Conservation (phyloP, 345 rosid species). For the Sisymbrium altissimum region DNA sequence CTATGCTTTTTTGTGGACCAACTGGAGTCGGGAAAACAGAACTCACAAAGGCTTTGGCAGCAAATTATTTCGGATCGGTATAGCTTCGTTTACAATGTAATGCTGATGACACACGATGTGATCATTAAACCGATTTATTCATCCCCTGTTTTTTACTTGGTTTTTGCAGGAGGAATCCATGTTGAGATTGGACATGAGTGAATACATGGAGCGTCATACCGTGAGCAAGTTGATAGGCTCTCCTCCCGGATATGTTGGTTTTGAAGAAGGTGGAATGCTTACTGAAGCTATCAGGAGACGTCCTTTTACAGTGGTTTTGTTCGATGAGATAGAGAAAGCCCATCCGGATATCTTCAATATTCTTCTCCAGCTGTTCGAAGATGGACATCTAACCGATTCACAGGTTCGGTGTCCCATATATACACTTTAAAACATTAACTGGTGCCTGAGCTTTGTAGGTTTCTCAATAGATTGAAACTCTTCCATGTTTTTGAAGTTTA, state of each 20-base stretch:
- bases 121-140: neutral
- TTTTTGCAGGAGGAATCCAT: slow-evolving; percentile 74
- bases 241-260: slow-evolving; percentile 95
- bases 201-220: slow-evolving; percentile 97
- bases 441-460: neutral
- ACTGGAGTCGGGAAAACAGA: slow-evolving; percentile 99
- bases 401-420: slow-evolving; percentile 48
- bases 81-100: slow-evolving; percentile 29
- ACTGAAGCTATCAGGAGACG: slow-evolving; percentile 95
- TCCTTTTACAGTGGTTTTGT: slow-evolving; percentile 84
- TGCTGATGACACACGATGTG: slow-evolving; percentile 2
- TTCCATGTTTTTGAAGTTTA: neutral
- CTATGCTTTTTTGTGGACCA: slow-evolving; percentile 98
- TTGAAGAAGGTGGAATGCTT: slow-evolving; percentile 88
- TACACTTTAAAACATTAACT: neutral
- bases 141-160: slow-evolving; percentile 4
- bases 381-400: slow-evolving; percentile 97
- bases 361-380: slow-evolving; percentile 96
- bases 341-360: slow-evolving; percentile 97
- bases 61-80: slow-evolving; percentile 88
- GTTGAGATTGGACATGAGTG: slow-evolving; percentile 99
- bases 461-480: slow-evolving; percentile 12
- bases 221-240: slow-evolving; percentile 95
- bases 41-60: slow-evolving; percentile 85
- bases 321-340: slow-evolving; percentile 88